Percentiles rank a stretch among this genome's conserved stretches.
These are phyloP conservation scores for Sindora glabra DNA, from an alignment of 306 rosid genomes.

Conservation along the genomic window DNA sequence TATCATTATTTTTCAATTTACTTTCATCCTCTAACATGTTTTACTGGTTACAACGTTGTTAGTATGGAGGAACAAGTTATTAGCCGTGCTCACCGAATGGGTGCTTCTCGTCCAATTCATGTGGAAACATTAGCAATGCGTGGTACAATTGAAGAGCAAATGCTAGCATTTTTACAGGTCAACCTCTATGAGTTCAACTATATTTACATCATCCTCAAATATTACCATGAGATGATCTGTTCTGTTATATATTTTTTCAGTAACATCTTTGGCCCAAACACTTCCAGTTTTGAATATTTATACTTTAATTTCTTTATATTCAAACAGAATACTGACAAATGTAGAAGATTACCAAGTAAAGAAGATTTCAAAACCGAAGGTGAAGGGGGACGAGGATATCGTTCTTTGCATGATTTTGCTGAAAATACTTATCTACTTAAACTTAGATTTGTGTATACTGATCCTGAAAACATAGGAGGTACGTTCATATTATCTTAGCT, in stretches of 20 bases:
- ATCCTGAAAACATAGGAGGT: conserved; percentile 35
- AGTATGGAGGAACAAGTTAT: conserved; percentile 99
- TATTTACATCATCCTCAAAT: background rate
- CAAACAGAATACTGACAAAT: conserved; percentile 57
- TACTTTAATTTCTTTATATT: conserved; percentile 17
- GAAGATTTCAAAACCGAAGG: conserved; percentile 39
- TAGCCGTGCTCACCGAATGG: conserved; percentile 99
- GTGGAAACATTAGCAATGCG: conserved; percentile 95
- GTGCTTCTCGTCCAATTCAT: conserved; percentile 87
- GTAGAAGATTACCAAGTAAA: conserved; percentile 46
- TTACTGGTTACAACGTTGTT: conserved; percentile 10
- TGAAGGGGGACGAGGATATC: conserved; percentile 57
- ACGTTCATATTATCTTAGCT: background rate
- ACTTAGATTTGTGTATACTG: conserved; percentile 57
- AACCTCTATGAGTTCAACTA: conserved; percentile 1
- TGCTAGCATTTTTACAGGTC: conserved; percentile 80
- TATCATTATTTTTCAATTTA: background rate
- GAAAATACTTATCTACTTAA: conserved; percentile 70
- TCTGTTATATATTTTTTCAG: background rate
- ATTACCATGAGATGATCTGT: background rate
- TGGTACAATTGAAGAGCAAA: conserved; percentile 94
- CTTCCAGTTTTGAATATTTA: background rate
- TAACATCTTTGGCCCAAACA: background rate
- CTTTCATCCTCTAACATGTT: conserved; percentile 16
- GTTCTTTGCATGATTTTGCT: conserved; percentile 85